These are phyloP conservation scores for Plasmodium yoelii DNA, from an alignment of 169 alveolate species.

Conservation along the genomic window DNA sequence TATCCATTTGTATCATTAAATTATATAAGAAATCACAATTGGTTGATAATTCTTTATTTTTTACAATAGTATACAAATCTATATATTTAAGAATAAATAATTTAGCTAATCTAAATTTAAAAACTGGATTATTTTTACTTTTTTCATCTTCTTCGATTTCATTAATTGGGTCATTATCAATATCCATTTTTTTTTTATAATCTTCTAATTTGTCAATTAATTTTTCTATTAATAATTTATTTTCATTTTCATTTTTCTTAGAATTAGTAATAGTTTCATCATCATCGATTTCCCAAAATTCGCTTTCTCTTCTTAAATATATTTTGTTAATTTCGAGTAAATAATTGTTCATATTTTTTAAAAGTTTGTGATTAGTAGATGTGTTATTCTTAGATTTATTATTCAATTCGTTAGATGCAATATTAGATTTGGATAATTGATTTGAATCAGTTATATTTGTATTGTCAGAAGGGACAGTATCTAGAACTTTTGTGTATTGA, in stretches of 20 bases:
- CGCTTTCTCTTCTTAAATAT: slow-evolving; percentile 63
- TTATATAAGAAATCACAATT: slow-evolving; percentile 41
- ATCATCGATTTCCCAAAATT: slow-evolving; percentile 64
- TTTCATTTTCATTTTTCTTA: slow-evolving; percentile 19
- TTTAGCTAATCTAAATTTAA: slow-evolving; percentile 81
- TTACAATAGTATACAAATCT: slow-evolving; percentile 75
- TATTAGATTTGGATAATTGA: too few relatives aligned
- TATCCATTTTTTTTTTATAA: slow-evolving; percentile 81
- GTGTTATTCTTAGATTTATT: too few relatives aligned
- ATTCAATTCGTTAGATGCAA: too few relatives aligned
- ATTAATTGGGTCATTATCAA: slow-evolving; percentile 85
- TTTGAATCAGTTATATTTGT: too few relatives aligned
- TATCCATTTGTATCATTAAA: slow-evolving; percentile 59
- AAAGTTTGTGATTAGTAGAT: background rate
- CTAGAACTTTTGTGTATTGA: slow-evolving; percentile 13
- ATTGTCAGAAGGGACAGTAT: background rate
- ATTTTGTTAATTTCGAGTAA: slow-evolving; percentile 51
- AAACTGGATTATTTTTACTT: slow-evolving; percentile 81
- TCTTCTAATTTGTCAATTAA: slow-evolving; percentile 79
- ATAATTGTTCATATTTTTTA: slow-evolving; percentile 27
- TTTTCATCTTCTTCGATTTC: slow-evolving; percentile 81
- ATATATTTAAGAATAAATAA: slow-evolving; percentile 76
- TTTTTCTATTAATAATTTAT: slow-evolving; percentile 54
- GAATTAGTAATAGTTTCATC: slow-evolving; percentile 3
- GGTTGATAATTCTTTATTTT: slow-evolving; percentile 37